Base-by-base conservation (phyloP, 306 rosid species). In the barrel medic (Medicago truncatula) region DNA sequence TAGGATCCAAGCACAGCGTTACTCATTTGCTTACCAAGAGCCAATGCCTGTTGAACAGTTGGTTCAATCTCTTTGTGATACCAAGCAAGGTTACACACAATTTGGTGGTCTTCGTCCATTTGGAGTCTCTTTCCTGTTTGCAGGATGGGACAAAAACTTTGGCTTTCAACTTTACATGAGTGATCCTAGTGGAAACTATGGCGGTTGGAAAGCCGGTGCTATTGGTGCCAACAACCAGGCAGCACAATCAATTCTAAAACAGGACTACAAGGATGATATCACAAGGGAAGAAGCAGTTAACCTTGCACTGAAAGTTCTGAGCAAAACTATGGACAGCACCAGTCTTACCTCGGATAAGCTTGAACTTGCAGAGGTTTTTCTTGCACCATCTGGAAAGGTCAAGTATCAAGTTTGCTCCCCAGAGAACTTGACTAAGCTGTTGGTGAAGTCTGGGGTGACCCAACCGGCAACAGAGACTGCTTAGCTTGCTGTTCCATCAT, bases 151-250 rank as follows among this genome's bases (percentile, higher is more conserved):
- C 84, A 82, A 85, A 28, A 85, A 82, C 17, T 85, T 59, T 6
- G 86, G 88, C 70, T 85, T 85, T 72, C 86, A 85, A 56, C 88
- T 85, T 25, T 85, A 82, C 86, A 85, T 82, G 88, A 85, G 84
- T 25, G 88, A 85, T 69, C 88, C 86, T n/a, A 85, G 88, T 78
- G 86, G 88, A 78, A 85, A 82, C 13, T 85, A 85, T 71, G 86
- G 84, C 21, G 88, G 88, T 21, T 85, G 88, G 88, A 85, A 85
- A 82, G 88, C 86, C 38, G 86, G 77, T 34, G 88, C 88, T 41
- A 78, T 85, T 14, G 88, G 88, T 21, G 86, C 86, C 49, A 85
- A 85, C 21, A 82, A 85, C 75, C 88, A 85, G 67, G 88, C 86
- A 3, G 86, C 84, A 11, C 86, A 82, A 58, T 85, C 88, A 61